phyloP scores from a whole-genome alignment of 805 yeast species.

The Candida verbasci region DNA sequence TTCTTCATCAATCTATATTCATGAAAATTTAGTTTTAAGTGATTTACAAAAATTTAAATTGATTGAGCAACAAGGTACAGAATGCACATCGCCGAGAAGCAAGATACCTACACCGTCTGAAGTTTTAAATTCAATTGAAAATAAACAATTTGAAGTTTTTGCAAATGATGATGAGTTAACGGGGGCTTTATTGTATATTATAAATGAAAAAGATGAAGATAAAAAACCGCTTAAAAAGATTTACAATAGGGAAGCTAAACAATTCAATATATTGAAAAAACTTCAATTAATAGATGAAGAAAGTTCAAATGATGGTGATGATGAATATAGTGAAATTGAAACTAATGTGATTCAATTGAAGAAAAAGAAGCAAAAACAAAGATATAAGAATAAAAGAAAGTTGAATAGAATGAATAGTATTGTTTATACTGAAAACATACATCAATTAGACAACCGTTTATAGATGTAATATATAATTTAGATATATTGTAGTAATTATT shows the following conservation, averaged over 20 bases:
- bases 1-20: not conserved
- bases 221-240: not conserved
- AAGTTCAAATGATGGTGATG: constrained; percentile 8
- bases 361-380: no score
- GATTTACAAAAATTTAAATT: not conserved
- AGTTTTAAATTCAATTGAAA: not conserved
- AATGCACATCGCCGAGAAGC: no score
- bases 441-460: no score
- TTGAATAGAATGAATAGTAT: no score
- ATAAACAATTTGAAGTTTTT: constrained; percentile 2
- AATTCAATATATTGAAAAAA: not conserved
- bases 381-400: no score
- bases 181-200: constrained; percentile 8
- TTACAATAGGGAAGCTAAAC: not conserved
- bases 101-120: not conserved
- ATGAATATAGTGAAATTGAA: constrained; percentile 5
- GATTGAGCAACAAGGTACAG: no score
- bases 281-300: constrained; percentile 1
- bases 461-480: no score
- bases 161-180: constrained; percentile 6
- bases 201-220: constrained; percentile 1
- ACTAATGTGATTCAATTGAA: no score
- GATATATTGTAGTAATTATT: no score
- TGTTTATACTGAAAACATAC: no score
- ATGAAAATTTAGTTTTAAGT: not conserved